phyloP scores from a whole-genome alignment of 257 asterid genomes.

The Nemophila menziesii region DNA sequence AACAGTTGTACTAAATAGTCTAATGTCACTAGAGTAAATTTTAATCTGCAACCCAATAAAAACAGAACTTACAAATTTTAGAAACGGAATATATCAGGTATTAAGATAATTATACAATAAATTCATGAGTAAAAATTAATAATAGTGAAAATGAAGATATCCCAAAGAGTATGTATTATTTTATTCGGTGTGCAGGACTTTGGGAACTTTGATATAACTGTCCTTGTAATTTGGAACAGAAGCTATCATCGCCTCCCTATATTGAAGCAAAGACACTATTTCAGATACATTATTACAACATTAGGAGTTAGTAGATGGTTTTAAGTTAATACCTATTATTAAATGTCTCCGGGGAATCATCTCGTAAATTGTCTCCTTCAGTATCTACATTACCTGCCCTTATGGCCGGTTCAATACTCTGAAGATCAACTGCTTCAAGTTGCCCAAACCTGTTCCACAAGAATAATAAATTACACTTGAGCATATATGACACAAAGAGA shows the following conservation, averaged over 20 bases:
- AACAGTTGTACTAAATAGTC: no score
- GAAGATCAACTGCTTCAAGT: slow-evolving; percentile 83
- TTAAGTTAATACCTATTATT: slow-evolving; percentile 40
- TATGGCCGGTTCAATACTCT: slow-evolving; percentile 73
- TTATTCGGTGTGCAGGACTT: slow-evolving; percentile 67
- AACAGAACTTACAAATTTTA: no score
- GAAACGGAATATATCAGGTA: no score
- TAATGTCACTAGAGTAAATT: no score
- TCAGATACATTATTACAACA: neutral
- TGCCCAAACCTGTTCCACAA: slow-evolving; percentile 51
- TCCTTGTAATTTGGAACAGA: slow-evolving; percentile 64
- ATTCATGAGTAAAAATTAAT: no score
- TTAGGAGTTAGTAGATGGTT: neutral
- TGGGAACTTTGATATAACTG: slow-evolving; percentile 75
- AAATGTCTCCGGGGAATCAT: slow-evolving; percentile 44
- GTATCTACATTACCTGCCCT: slow-evolving; percentile 79
- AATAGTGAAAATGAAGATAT: neutral
- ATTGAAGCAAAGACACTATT: slow-evolving; percentile 1
- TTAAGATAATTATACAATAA: no score
- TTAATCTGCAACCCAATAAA: no score
- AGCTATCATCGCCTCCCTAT: slow-evolving; percentile 56
- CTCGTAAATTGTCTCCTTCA: slow-evolving; percentile 45
- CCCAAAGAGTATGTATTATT: slow-evolving; percentile 4
- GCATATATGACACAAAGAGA: neutral
- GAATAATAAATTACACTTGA: neutral